phyloP scores from a whole-genome alignment of 495 filamentous ascomycete species.

The Neohortaea acidophila region DNA sequence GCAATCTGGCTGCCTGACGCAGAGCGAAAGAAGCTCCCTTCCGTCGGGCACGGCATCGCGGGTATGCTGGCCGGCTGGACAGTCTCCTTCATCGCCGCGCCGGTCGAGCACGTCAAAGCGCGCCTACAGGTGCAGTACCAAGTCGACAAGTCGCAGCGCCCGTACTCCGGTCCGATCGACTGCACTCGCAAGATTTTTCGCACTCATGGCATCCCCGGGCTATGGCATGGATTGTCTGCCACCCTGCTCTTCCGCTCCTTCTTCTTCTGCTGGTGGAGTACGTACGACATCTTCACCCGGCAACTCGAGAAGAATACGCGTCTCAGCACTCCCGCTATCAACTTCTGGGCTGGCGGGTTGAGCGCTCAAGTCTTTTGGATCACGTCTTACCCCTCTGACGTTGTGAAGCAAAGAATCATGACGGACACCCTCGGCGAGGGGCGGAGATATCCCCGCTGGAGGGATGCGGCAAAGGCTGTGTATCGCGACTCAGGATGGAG shows the following conservation, averaged over 20 bases:
- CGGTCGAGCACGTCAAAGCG: constrained; percentile 92
- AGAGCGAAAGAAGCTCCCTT: constrained; percentile 40
- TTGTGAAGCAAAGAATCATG: constrained; percentile 97
- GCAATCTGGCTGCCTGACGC: constrained; percentile 11
- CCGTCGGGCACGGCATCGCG: constrained; percentile 69
- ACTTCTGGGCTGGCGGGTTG: constrained; percentile 94
- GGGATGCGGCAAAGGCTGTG: constrained; percentile 61
- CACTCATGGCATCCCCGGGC: constrained; percentile 56
- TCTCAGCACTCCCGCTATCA: constrained; percentile 65
- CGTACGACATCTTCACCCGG: constrained; percentile 69
- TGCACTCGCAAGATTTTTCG: constrained; percentile 50
- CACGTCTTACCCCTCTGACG: constrained; percentile 78
- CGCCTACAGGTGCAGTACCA: constrained; percentile 85
- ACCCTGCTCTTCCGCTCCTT: constrained; percentile 80
- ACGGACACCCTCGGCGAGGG: constrained; percentile 66
- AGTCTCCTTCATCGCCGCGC: constrained; percentile 81
- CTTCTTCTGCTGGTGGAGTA: constrained; percentile 97
- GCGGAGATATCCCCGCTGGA: constrained; percentile 59
- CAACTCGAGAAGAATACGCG: constrained; percentile 47
- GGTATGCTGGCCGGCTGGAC: constrained; percentile 78
- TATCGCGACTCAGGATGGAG: constrained; percentile 55
- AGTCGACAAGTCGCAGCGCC: constrained; percentile 51
- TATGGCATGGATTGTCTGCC: constrained; percentile 72
- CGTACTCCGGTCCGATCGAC: constrained; percentile 79
- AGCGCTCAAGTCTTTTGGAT: constrained; percentile 91